Evolutionary conservation across 208 protist genomes (phyloP).

Genomic region (Trichomonas vaginalis): DNA sequence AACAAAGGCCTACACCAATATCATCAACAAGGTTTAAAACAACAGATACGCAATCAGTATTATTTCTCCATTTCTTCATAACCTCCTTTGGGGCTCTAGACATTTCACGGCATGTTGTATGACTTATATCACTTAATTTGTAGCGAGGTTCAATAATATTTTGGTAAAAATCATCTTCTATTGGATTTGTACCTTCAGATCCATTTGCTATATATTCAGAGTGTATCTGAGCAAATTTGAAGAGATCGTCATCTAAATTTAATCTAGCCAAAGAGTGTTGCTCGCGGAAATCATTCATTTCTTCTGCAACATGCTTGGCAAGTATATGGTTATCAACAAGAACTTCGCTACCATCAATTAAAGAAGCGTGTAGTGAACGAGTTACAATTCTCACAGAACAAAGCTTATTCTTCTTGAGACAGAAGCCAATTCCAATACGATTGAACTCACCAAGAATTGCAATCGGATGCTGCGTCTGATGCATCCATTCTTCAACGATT

Average conservation of each 20-base stretch:
- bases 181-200: not conserved
- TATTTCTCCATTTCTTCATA: slow-evolving; percentile 14
- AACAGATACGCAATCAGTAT: not conserved
- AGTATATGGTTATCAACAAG: not conserved
- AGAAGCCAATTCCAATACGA: not conserved
- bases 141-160: not conserved
- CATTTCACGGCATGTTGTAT: not conserved
- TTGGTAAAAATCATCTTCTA: not conserved
- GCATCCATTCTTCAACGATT: not conserved
- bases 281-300: not conserved
- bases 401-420: not conserved
- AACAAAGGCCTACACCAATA: not conserved
- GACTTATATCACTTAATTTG: not conserved
- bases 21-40: not conserved
- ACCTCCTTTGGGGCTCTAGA: not conserved
- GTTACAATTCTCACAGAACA: not conserved
- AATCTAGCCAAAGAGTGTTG: not conserved
- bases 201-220: not conserved
- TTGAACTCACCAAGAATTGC: not conserved
- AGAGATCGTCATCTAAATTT: not conserved
- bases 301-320: not conserved
- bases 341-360: not conserved
- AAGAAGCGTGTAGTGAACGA: not conserved
- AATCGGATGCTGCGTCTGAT: not conserved
- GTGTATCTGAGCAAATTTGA: not conserved